Conservation (phyloP, 495 filamentous ascomycete species). For the Tricharina praecox region DNA sequence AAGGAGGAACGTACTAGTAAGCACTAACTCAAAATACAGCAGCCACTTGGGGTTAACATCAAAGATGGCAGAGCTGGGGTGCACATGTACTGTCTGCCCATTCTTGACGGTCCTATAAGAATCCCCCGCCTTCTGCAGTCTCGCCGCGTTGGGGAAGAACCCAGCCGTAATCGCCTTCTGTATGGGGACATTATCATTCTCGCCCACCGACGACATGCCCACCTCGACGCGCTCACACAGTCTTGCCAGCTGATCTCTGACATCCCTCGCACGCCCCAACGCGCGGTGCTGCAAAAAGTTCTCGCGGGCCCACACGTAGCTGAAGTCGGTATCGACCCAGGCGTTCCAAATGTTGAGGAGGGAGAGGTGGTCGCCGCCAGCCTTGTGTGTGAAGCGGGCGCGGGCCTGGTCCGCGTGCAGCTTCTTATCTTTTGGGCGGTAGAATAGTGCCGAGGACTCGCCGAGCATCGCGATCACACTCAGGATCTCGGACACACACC, state of each 20-base stretch:
- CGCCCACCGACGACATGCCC: constrained; percentile 46
- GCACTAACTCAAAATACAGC: constrained; percentile 79
- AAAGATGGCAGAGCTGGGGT: constrained; percentile 69
- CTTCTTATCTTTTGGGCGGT: constrained; percentile 94
- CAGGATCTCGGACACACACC: constrained; percentile 89
- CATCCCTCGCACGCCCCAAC: constrained; percentile 72
- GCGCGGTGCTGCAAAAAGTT: constrained; percentile 87
- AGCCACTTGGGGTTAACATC: constrained; percentile 75
- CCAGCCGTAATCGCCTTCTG: constrained; percentile 77
- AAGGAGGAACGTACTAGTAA: constrained; percentile 52
- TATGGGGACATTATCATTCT: constrained; percentile 55
- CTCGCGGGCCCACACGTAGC: constrained; percentile 72
- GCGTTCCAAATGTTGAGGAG: constrained; percentile 94
- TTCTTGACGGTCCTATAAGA: constrained; percentile 93
- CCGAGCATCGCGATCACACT: constrained; percentile 86
- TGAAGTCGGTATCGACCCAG: constrained; percentile 89
- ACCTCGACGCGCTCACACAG: constrained; percentile 91
- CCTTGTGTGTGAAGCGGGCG: constrained; percentile 78
- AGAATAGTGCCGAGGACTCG: constrained; percentile 78
- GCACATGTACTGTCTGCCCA: constrained; percentile 72
- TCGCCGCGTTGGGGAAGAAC: constrained; percentile 88
- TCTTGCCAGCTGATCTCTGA: constrained; percentile 85
- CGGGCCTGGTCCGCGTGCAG: constrained; percentile 86
- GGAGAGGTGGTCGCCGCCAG: constrained; percentile 81
- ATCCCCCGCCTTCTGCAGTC: constrained; percentile 69